Base-by-base conservation (phyloP, 2,329 filamentous ascomycete genomes). In the Microdochium trichocladiopsis region DNA sequence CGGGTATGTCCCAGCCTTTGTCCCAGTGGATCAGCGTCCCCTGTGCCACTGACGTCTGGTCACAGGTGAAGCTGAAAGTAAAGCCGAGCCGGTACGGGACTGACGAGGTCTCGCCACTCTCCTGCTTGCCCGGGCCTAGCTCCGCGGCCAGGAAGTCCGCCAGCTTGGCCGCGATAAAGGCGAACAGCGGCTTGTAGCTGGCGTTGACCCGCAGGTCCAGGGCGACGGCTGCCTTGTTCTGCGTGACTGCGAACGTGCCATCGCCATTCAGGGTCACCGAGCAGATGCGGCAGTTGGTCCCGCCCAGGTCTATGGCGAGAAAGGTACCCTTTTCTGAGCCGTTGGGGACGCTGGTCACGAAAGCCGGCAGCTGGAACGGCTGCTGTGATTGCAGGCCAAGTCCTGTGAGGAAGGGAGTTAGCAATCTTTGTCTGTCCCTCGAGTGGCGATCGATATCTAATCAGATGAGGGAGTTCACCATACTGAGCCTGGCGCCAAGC, bases 401-500 rank as follows among this genome's bases (percentile, higher is more conserved):
- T 31, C 21, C 53, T 55, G 16, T 14, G 2, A 5, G 5, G n/a
- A n/a, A n/a, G 9, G 18, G 36, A 10, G 18, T 28, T 23, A 45
- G 41, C 10, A 6, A 41, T 22, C 3, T 22, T 18, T 22, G 16
- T 10, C 31, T 25, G 24, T n/a, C n/a, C n/a, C n/a, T n/a, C n/a
- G n/a, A n/a, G n/a, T 23, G 22, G 41, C 10, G 8, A 41, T 22
- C 3, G 5, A 9, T 22, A 11, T 10, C 31, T 25, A 25, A 22
- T 49, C 3, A 36, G 25, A 21, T 54, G 25, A n/a, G 25, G 37
- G 5, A 43, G n/a, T 33, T 11, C 16, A 48, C 41, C 75, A 57
- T 62, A 84, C 88, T 77, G 85, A 96, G 92, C 74, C 97, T 84
- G 55, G 78, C 76, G 58, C 96, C 80, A 66, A 96, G 97, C 69